A percentile compares a stretch with the other conserved stretches of the same genome.
These are phyloP conservation scores for Rubia peregrina DNA, from an alignment of 305 asterid species.

Conservation along the genomic window DNA sequence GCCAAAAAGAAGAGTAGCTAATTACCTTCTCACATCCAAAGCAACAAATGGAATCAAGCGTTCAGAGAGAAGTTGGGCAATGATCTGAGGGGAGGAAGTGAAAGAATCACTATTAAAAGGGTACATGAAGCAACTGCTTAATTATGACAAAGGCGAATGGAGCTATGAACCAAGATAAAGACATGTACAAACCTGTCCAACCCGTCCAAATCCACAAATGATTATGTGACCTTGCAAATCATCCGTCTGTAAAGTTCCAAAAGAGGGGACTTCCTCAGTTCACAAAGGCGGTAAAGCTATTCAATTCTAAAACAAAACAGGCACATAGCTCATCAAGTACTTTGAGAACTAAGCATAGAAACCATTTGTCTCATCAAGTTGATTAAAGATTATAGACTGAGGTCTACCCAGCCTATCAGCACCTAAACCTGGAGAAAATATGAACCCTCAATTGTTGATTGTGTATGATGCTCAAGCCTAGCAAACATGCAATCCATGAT, in stretches of 20 bases:
- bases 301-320: background rate
- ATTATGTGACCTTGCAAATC: slow-evolving; percentile 98
- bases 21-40: slow-evolving; percentile 96
- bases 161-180: slow-evolving; percentile 19
- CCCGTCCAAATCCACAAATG: slow-evolving; percentile 99
- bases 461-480: background rate
- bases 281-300: background rate
- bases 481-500: background rate
- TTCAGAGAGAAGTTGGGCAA: slow-evolving; percentile 99
- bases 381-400: background rate
- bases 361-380: background rate
- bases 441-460: background rate
- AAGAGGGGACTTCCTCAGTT: slow-evolving; percentile 3
- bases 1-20: background rate
- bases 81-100: slow-evolving; percentile 51
- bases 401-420: background rate
- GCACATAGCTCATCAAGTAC: background rate
- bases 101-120: slow-evolving; percentile 14
- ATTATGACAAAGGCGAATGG: background rate
- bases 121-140: slow-evolving; percentile 7
- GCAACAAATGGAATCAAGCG: slow-evolving; percentile 98
- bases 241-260: slow-evolving; percentile 63
- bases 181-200: slow-evolving; percentile 75
- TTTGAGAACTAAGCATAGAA: background rate
- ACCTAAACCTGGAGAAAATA: background rate